Conservation (phyloP, 208 protist species). For the Leishmania arabica region DNA sequence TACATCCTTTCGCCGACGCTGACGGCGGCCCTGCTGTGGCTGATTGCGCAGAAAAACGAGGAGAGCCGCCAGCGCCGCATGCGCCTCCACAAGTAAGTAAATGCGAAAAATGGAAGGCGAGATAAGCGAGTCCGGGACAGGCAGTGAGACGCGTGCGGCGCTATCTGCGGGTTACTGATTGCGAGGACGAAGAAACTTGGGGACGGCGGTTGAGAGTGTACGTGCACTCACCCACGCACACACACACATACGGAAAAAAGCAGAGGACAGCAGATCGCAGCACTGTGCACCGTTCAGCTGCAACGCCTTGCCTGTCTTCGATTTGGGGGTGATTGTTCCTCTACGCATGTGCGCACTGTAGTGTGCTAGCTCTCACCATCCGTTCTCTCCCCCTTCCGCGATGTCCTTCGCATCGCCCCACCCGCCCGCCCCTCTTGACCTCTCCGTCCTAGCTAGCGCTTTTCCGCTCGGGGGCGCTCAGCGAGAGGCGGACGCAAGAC, state of each 20-base stretch:
- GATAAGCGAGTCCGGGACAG: not conserved
- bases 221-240: not conserved
- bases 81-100: conserved; percentile 70
- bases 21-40: conserved; percentile 81
- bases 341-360: not conserved
- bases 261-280: not conserved
- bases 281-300: not conserved
- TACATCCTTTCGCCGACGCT: conserved; percentile 82
- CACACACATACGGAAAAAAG: not conserved
- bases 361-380: not conserved
- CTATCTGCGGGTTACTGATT: not conserved
- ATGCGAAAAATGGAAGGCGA: not conserved
- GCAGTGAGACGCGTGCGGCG: not conserved
- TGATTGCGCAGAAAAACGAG: conserved; percentile 91
- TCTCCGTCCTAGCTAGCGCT: not conserved
- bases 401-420: not conserved
- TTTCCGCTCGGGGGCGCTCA: not conserved
- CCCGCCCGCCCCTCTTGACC: not conserved
- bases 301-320: not conserved
- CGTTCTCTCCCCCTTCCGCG: not conserved
- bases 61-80: conserved; percentile 89
- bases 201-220: not conserved
- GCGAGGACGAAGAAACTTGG: not conserved
- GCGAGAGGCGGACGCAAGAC: not conserved
- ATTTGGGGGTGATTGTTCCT: not conserved